Percentiles rank a stretch among this genome's conserved stretches.
These are phyloP conservation scores for Exophiala spinifera DNA, from an alignment of 2,329 filamentous ascomycete species.

Conservation along the genomic window DNA sequence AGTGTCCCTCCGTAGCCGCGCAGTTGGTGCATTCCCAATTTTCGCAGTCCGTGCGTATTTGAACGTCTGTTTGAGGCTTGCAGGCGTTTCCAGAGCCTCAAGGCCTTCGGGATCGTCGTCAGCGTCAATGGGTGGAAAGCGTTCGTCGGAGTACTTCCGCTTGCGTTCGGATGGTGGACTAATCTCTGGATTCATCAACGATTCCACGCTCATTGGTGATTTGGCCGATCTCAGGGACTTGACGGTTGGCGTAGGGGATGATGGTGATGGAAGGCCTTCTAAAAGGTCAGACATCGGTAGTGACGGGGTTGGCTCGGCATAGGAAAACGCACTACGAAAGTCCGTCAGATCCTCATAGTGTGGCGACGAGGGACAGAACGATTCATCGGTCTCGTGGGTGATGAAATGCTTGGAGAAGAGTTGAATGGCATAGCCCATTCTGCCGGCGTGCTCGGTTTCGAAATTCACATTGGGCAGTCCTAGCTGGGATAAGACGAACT, in stretches of 20 bases:
- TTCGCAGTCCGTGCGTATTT: neutral
- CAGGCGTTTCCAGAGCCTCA: neutral
- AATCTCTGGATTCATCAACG: neutral
- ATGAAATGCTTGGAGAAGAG: conserved; percentile 1
- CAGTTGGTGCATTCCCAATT: neutral
- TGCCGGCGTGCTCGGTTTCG: conserved; percentile 15
- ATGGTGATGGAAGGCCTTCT: too few species aligned
- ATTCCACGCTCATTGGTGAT: neutral
- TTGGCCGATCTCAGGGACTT: neutral
- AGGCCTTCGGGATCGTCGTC: neutral
- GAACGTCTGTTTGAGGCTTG: neutral
- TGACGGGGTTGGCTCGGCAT: neutral
- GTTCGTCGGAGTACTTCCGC: neutral
- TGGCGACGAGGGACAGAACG: conserved; percentile 9
- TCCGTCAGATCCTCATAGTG: conserved; percentile 4
- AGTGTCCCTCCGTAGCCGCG: neutral
- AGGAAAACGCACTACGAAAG: neutral
- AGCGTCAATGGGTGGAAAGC: neutral
- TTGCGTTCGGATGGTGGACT: neutral
- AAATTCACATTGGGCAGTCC: conserved; percentile 13
- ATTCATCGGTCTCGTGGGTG: conserved; percentile 1
- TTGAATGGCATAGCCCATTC: conserved; percentile 7
- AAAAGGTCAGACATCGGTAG: neutral
- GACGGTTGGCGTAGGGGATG: neutral
- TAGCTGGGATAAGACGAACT: conserved; percentile 23